Conservation (phyloP, 169 alveolate species). For the Theileria orientalis region DNA sequence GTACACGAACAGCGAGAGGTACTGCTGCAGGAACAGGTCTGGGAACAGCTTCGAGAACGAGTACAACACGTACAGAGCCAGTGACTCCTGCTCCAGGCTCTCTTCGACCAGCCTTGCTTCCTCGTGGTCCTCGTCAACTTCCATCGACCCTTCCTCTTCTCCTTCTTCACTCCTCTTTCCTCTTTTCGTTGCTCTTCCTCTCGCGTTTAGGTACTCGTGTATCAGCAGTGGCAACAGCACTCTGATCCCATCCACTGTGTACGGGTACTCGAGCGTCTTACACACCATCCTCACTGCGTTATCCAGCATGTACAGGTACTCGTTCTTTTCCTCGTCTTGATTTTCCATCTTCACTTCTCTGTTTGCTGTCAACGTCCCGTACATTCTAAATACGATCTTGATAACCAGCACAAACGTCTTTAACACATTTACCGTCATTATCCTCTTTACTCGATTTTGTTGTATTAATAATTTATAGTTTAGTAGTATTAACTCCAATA, state of each 20-base stretch:
- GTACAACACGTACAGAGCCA: not conserved
- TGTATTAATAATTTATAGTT: slow-evolving; percentile 10
- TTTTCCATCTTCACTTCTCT: not conserved
- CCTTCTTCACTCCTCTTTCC: too few relatives aligned
- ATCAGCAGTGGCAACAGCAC: slow-evolving; percentile 3
- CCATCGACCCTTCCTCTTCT: too few relatives aligned
- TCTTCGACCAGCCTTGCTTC: not conserved
- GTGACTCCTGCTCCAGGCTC: not conserved
- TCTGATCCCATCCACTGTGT: not conserved
- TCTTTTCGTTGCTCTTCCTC: not conserved
- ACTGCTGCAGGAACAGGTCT: slow-evolving; percentile 11
- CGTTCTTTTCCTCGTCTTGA: not conserved
- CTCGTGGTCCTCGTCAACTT: not conserved
- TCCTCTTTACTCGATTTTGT: not conserved
- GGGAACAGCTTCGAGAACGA: not conserved
- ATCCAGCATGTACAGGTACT: not conserved
- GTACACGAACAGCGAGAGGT: not conserved
- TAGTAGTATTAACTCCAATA: not conserved
- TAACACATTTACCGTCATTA: not conserved
- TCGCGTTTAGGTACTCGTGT: not conserved
- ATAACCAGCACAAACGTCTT: not conserved
- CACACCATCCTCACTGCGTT: slow-evolving; percentile 1
- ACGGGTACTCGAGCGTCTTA: not conserved
- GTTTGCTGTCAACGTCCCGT: not conserved
- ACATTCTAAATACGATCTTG: not conserved